phyloP scores from a whole-genome alignment of 83 land plant genomes.

The Picea mariana region DNA sequence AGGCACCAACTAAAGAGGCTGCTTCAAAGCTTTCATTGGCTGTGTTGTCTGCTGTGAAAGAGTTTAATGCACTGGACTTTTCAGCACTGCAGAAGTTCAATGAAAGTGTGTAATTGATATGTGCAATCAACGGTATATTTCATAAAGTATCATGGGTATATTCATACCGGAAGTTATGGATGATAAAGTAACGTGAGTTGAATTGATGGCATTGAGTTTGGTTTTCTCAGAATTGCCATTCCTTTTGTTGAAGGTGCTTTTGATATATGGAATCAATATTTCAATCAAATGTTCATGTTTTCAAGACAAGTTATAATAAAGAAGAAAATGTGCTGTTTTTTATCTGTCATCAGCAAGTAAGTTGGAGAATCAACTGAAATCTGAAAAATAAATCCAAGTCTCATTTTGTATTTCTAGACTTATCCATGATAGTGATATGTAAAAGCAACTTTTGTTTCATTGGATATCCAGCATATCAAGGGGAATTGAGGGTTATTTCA shows the following conservation, averaged over 20 bases:
- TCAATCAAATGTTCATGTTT: neutral
- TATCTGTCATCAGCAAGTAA: neutral
- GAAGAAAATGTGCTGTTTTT: neutral
- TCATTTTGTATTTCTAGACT: no score
- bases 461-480: no score
- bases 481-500: no score
- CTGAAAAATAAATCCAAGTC: no score
- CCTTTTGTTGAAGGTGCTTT: neutral
- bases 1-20: conserved; percentile 84
- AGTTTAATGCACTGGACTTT: conserved; percentile 73
- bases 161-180: no score
- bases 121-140: neutral
- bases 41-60: conserved; percentile 64
- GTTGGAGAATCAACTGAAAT: neutral
- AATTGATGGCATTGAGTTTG: neutral
- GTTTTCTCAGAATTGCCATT: neutral
- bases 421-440: no score
- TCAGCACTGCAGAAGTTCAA: conserved; percentile 73
- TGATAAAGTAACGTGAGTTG: neutral
- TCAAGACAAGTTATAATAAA: neutral
- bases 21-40: conserved; percentile 72
- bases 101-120: conserved; percentile 13
- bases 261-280: neutral
- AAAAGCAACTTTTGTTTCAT: no score
- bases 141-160: neutral